phyloP scores from a whole-genome alignment of 2,329 filamentous ascomycete species.

The Cladobotryum mycophilum region DNA sequence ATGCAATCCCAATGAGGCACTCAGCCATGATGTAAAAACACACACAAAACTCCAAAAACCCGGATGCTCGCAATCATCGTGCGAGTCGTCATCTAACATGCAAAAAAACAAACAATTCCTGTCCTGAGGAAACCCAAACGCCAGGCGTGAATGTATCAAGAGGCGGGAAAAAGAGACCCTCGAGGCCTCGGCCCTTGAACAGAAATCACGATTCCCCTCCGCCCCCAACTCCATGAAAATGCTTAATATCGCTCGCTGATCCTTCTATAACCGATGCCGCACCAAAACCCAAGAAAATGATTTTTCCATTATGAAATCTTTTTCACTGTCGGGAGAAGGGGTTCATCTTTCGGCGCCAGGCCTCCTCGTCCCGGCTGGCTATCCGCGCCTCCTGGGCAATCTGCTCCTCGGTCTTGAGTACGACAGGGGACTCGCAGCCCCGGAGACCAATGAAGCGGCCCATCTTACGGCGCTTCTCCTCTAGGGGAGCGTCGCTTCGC shows the following conservation, averaged over 20 bases:
- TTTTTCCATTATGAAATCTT: background rate
- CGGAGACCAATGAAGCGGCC: conserved; percentile 68
- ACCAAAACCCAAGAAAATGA: too few species aligned
- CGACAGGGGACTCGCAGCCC: conserved; percentile 40
- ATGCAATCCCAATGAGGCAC: conserved; percentile 9
- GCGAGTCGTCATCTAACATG: background rate
- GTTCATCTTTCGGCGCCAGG: conserved; percentile 40
- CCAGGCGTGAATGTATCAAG: background rate
- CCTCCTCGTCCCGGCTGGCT: conserved; percentile 39
- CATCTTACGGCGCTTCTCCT: conserved; percentile 66
- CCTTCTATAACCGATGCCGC: too few species aligned
- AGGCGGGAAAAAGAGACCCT: background rate
- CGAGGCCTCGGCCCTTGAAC: background rate
- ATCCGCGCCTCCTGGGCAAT: conserved; percentile 38
- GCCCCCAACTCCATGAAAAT: background rate
- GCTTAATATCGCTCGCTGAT: background rate
- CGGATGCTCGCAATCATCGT: conserved; percentile 4
- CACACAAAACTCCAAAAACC: conserved; percentile 2
- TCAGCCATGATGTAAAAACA: conserved; percentile 3
- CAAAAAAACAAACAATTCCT: background rate
- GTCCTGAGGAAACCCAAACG: background rate
- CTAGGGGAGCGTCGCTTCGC: conserved; percentile 45
- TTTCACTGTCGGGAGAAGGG: conserved; percentile 16
- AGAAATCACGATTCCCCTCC: background rate
- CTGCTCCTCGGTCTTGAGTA: conserved; percentile 41